Evolutionary conservation across 2,329 filamentous ascomycete species (phyloP).

Genomic region (Colletotrichum brevisporum): DNA sequence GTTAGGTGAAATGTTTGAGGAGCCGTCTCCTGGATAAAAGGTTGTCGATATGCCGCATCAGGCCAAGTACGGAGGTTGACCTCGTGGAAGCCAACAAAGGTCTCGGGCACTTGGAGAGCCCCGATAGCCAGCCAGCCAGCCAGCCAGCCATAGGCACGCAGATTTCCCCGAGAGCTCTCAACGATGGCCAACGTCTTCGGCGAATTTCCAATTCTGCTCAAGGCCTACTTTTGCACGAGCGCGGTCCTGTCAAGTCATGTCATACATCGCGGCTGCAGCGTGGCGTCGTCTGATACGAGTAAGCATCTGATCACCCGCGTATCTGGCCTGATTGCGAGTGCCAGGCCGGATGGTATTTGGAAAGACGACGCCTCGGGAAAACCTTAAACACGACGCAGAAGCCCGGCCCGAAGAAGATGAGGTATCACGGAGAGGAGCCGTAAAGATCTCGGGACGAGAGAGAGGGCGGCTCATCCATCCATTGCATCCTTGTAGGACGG

Average conservation of each 20-base stretch:
- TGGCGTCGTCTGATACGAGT: no score
- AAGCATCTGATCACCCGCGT: no score
- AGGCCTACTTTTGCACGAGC: no score
- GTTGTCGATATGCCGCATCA: neutral
- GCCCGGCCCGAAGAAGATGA: neutral
- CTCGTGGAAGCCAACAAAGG: conserved; percentile 33
- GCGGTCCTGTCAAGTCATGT: no score
- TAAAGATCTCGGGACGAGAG: neutral
- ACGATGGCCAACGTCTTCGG: neutral
- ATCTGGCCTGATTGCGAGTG: no score
- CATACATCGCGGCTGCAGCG: no score
- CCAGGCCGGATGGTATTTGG: no score
- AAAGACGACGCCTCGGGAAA: no score
- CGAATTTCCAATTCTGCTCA: no score
- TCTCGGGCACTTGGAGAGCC: neutral
- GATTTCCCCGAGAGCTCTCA: neutral
- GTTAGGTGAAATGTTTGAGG: conserved; percentile 1
- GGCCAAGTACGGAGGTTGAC: conserved; percentile 12
- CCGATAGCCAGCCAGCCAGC: conserved; percentile 11
- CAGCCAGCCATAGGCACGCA: neutral
- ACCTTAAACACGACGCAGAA: no score
- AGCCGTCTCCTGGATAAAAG: neutral
- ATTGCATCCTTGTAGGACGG: conserved; percentile 12
- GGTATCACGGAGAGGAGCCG: neutral
- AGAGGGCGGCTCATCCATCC: neutral